phyloP scores from a whole-genome alignment of 1,139 yeast genomes.

The Blastobotrys buckinghamii region DNA sequence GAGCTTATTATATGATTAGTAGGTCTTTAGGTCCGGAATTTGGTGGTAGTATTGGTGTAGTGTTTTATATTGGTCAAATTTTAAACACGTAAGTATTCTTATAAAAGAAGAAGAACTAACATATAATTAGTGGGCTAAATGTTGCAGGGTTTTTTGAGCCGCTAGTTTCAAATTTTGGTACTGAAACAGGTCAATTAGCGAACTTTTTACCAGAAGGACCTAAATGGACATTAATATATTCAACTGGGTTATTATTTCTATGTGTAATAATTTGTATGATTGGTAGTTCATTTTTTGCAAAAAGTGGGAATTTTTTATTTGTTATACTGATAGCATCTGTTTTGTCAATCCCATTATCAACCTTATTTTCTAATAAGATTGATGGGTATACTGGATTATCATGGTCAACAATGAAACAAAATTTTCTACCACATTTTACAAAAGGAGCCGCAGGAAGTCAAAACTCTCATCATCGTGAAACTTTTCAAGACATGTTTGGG shows the following conservation, averaged over 20 bases:
- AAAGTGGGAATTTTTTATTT: constrained; percentile 74
- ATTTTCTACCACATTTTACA: constrained; percentile 74
- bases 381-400: constrained; percentile 63
- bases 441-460: constrained; percentile 49
- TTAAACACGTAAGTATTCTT: constrained; percentile 46
- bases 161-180: constrained; percentile 57
- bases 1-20: constrained; percentile 78
- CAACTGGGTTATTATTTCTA: constrained; percentile 56
- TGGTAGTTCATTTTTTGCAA: constrained; percentile 79
- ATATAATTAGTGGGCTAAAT: constrained; percentile 45
- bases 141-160: constrained; percentile 81
- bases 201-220: constrained; percentile 52
- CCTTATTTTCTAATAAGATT: constrained; percentile 51
- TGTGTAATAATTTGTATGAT: constrained; percentile 75
- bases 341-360: constrained; percentile 74
- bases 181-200: constrained; percentile 49
- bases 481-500: constrained; percentile 80
- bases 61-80: constrained; percentile 72
- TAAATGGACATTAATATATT: constrained; percentile 53
- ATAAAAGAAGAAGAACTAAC: background rate
- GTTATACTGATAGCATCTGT: constrained; percentile 66
- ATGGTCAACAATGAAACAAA: constrained; percentile 57
- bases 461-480: constrained; percentile 57
- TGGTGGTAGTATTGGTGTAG: constrained; percentile 79
- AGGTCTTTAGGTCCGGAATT: constrained; percentile 76